A percentile compares a stretch with the other conserved stretches of the same genome.
Evolutionary conservation across 768 basidiomycete species (phyloP).

Genomic region (Boletus pseudo-olivaceus): DNA sequence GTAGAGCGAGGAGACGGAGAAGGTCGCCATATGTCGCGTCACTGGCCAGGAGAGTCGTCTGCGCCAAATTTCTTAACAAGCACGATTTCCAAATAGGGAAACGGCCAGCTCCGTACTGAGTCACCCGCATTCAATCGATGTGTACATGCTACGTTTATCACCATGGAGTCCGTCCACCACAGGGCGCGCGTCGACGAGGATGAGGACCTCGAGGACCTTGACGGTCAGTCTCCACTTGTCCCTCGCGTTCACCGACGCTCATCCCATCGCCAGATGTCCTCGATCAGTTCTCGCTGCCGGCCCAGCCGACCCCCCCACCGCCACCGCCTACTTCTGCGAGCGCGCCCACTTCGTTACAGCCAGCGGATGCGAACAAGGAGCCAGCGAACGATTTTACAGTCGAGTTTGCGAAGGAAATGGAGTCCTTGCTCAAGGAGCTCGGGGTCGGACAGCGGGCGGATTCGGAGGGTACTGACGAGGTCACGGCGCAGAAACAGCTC

Average conservation of each 20-base stretch:
- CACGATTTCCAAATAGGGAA: conserved; percentile 1
- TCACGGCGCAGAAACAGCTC: conserved; percentile 26
- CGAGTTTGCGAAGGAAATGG: conserved; percentile 45
- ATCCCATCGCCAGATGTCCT: conserved; percentile 41
- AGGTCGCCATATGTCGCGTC: conserved; percentile 5
- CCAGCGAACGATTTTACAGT: conserved; percentile 34
- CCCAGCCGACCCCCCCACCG: conserved; percentile 11
- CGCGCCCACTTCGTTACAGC: conserved; percentile 16
- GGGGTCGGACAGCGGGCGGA: conserved; percentile 13
- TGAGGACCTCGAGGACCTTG: conserved; percentile 40
- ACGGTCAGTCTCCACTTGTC: conserved; percentile 31
- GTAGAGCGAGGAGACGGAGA: conserved; percentile 19
- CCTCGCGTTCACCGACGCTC: conserved; percentile 3
- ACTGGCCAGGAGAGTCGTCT: background rate
- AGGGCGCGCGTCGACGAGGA: conserved; percentile 32
- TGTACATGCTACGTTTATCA: background rate
- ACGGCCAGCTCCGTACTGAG: background rate
- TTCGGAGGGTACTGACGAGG: conserved; percentile 6
- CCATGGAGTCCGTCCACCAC: conserved; percentile 8
- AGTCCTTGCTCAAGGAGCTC: conserved; percentile 33
- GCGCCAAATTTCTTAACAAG: background rate
- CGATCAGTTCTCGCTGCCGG: conserved; percentile 38
- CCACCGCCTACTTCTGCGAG: conserved; percentile 14
- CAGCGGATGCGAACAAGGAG: conserved; percentile 1
- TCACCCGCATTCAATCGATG: too few species aligned